Base-by-base conservation (phyloP, 495 filamentous ascomycete genomes). In the Penicillium pulvis region DNA sequence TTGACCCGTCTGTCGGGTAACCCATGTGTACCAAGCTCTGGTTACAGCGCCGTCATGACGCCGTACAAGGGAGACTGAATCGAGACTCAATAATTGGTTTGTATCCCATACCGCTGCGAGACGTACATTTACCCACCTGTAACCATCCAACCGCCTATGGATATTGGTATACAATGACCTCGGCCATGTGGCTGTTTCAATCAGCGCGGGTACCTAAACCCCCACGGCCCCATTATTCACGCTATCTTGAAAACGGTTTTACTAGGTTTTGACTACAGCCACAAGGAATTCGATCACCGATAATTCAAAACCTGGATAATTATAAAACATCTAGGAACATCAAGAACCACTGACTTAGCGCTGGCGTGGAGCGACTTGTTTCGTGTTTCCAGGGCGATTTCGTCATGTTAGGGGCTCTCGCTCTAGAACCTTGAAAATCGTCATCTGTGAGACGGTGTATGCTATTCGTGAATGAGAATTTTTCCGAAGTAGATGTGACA, bases 11-110 rank as follows among this genome's bases (percentile, higher is more conserved):
- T n/a, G 31, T 52, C 31, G 50, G 50, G 31, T 43, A 23, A 24
- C 35, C 45, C 55, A 57, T 49, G 55, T 41, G 31, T 35, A 43
- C 36, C 19, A 24, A 36, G 14, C 23, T 31, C 51, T n/a, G 24
- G 51, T 35, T 31, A 36, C 39, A 24, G 17, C 8, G n/a, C 31
- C 6, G 33, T 33, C 33, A 30, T 50, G 17, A 52, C 44, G 44
- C 7, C 12, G 30, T 17, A 17, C 23, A 28, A 49, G 46, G 24
- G 24, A 31, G 26, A 41, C 16, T 41, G 39, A 41, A n/a, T 5
- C 39, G 10, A 47, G 24, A 47, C 23, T 26, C 24, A 30, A 46
- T 23, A 46, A 46, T 24, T 46, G 43, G 24, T 46, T 28, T 46
- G 16, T 46, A 46, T 46, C 43, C 19, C 43, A 46, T 46, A 24